A percentile compares a stretch with the other conserved stretches of the same genome.
These are phyloP conservation scores for Yarrowia phangngaensis DNA, from an alignment of 805 yeast species.

Conservation along the genomic window DNA sequence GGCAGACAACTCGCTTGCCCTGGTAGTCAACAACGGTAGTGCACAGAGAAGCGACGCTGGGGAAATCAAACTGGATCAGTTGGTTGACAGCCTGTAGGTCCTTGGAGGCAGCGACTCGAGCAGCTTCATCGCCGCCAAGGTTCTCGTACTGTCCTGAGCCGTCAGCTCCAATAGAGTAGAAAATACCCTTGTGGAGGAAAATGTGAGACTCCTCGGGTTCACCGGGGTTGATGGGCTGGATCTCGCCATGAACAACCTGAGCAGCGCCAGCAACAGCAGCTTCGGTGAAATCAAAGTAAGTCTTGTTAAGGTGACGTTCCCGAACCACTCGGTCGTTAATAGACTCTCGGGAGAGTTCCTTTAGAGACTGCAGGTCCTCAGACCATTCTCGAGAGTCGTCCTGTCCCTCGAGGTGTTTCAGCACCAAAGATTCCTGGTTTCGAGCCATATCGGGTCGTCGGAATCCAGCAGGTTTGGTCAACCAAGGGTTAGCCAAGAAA, in stretches of 20 bases:
- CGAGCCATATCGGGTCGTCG: constrained; percentile 55
- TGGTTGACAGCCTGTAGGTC: constrained; percentile 71
- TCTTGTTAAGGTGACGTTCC: constrained; percentile 69
- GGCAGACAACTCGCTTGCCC: constrained; percentile 85
- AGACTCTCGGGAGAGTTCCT: constrained; percentile 57
- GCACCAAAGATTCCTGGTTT: constrained; percentile 52
- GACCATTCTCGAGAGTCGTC: constrained; percentile 74
- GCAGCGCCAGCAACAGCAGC: constrained; percentile 78
- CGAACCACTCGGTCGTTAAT: constrained; percentile 66
- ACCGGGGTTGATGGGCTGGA: constrained; percentile 75
- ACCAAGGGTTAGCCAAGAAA: constrained; percentile 72
- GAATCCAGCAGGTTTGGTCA: constrained; percentile 43
- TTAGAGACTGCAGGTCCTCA: constrained; percentile 80
- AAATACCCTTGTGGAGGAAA: constrained; percentile 75
- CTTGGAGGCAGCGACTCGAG: constrained; percentile 71
- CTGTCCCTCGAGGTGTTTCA: constrained; percentile 58
- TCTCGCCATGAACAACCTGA: constrained; percentile 66
- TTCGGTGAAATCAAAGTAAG: constrained; percentile 69
- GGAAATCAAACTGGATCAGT: constrained; percentile 61
- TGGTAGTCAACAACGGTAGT: constrained; percentile 86
- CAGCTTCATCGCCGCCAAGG: constrained; percentile 81
- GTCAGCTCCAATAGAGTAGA: constrained; percentile 76
- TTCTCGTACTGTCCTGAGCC: constrained; percentile 60
- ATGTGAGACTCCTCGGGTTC: constrained; percentile 61
- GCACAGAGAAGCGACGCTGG: constrained; percentile 64